Evolutionary conservation across 441 rosid species (phyloP).

Genomic region (Hura crepitans): DNA sequence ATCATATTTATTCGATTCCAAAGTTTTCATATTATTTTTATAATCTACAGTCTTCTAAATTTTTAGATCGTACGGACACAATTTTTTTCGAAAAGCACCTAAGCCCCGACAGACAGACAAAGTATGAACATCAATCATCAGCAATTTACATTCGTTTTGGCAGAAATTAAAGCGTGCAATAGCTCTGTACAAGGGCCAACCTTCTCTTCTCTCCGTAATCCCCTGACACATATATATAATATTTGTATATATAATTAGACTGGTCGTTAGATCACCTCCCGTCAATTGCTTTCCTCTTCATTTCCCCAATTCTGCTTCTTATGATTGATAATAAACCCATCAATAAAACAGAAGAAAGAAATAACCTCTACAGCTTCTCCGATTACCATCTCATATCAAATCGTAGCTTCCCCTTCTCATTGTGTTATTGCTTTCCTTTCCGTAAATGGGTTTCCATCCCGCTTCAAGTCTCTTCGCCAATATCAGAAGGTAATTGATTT

Average conservation of each 20-base stretch:
- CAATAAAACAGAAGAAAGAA: neutral
- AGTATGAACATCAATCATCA: too few species aligned
- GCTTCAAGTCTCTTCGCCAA: conserved; percentile 33
- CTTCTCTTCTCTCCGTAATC: neutral
- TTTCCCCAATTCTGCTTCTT: neutral
- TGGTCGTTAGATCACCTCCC: neutral
- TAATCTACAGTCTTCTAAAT: too few species aligned
- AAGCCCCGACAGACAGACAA: too few species aligned
- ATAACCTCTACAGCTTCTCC: neutral
- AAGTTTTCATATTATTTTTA: too few species aligned
- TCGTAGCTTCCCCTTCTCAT: neutral
- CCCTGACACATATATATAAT: too few species aligned
- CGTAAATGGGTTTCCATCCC: conserved; percentile 34
- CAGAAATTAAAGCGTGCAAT: neutral
- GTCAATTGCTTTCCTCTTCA: neutral
- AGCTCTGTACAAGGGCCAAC: neutral
- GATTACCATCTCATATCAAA: neutral
- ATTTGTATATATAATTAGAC: too few species aligned
- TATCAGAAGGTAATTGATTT: conserved; percentile 31
- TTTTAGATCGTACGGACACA: too few species aligned
- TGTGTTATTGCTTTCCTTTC: neutral
- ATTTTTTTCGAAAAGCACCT: too few species aligned
- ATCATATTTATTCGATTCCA: too few species aligned
- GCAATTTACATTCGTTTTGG: too few species aligned
- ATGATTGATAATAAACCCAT: neutral